Evolutionary conservation across 352 stramenopile species (phyloP).

Genomic region (Phytophthora aleatoria): DNA sequence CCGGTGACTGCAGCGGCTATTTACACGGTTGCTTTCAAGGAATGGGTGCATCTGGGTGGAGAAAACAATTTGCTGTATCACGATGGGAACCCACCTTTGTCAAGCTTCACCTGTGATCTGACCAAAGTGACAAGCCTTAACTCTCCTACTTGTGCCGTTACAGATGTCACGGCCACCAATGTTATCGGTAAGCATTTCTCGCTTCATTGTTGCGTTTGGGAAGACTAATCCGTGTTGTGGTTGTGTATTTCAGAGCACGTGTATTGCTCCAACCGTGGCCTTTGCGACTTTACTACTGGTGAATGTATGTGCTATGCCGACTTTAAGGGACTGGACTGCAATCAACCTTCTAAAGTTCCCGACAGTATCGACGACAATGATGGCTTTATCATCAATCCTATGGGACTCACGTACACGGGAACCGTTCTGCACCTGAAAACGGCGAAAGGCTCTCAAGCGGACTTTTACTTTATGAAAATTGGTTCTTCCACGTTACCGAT

Average conservation of each 20-base stretch:
- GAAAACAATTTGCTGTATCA: slow-evolving; percentile 89
- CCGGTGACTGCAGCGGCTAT: slow-evolving; percentile 45
- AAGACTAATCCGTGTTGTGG: slow-evolving; percentile 1
- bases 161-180: slow-evolving; percentile 55
- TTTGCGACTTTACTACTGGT: slow-evolving; percentile 75
- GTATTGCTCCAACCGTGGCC: slow-evolving; percentile 79
- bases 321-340: slow-evolving; percentile 77
- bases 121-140: slow-evolving; percentile 50
- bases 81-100: slow-evolving; percentile 71
- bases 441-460: slow-evolving; percentile 48
- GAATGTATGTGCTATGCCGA: slow-evolving; percentile 76
- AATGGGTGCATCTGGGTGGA: slow-evolving; percentile 57
- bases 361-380: slow-evolving; percentile 76
- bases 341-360: slow-evolving; percentile 65
- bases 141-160: slow-evolving; percentile 66
- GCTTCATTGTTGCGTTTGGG: not conserved
- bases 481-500: slow-evolving; percentile 49
- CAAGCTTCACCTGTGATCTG: slow-evolving; percentile 80
- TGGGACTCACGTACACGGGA: slow-evolving; percentile 55
- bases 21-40: slow-evolving; percentile 73
- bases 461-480: slow-evolving; percentile 75
- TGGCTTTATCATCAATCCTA: slow-evolving; percentile 69
- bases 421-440: slow-evolving; percentile 70
- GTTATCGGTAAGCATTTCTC: slow-evolving; percentile 48
- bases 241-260: slow-evolving; percentile 59